phyloP scores from a whole-genome alignment of 2,329 filamentous ascomycete genomes.

The Colletotrichum sp. region DNA sequence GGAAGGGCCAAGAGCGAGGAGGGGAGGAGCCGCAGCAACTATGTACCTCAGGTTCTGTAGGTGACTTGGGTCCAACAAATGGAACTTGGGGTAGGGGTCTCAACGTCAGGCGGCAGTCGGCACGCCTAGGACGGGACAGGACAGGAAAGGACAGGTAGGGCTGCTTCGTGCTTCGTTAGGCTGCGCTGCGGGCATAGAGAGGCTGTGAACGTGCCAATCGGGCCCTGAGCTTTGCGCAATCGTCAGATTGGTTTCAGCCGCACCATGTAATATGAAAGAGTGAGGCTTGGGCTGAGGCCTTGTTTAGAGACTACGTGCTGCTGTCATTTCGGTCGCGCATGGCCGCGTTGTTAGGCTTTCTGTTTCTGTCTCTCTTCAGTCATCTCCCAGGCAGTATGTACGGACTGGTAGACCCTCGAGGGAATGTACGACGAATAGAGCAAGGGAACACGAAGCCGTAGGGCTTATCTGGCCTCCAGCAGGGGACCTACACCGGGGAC shows the following conservation, averaged over 20 bases:
- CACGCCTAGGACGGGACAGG: conserved; percentile 3
- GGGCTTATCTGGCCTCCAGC: conserved; percentile 2
- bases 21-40: conserved; percentile 10
- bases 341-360: background rate
- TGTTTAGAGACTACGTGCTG: background rate
- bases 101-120: conserved; percentile 19
- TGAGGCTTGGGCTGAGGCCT: background rate
- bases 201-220: conserved; percentile 9
- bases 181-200: background rate
- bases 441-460: background rate
- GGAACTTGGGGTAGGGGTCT: background rate
- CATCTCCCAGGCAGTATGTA: background rate
- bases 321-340: background rate
- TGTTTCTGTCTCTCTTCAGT: background rate
- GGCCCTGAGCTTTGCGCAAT: background rate
- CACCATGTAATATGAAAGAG: background rate
- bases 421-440: background rate
- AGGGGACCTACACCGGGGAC: background rate
- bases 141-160: background rate
- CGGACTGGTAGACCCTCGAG: background rate
- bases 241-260: conserved; percentile 11
- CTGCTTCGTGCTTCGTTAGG: conserved; percentile 10
- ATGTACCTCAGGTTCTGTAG: background rate
- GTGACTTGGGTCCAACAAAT: background rate
- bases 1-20: background rate